A percentile compares a stretch with the other conserved stretches of the same genome.
phyloP scores from a whole-genome alignment of 352 stramenopile species.

The Labyrinthula sp. region DNA sequence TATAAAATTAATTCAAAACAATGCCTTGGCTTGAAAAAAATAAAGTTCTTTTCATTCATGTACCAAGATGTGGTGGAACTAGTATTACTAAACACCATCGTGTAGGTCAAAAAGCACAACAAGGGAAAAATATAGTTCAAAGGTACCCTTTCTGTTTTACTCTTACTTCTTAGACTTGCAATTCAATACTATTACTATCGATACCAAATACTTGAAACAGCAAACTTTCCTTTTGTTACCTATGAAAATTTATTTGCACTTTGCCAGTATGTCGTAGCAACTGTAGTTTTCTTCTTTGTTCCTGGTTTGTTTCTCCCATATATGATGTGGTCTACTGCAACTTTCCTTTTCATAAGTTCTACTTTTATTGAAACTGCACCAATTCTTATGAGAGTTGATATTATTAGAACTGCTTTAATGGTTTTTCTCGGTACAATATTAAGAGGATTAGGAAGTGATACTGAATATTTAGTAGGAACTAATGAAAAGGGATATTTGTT shows the following conservation, averaged over 20 bases:
- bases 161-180: too few species aligned
- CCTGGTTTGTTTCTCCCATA: constrained; percentile 12
- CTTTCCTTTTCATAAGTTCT: constrained; percentile 31
- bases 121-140: constrained; percentile 17
- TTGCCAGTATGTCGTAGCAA: constrained; percentile 21
- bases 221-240: constrained; percentile 39
- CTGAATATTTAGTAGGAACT: constrained; percentile 36
- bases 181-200: constrained; percentile 38
- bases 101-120: constrained; percentile 32
- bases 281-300: constrained; percentile 27
- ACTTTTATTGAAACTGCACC: constrained; percentile 37
- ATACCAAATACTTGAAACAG: constrained; percentile 35
- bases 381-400: constrained; percentile 33
- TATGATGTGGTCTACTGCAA: constrained; percentile 23
- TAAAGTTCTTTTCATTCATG: constrained; percentile 39
- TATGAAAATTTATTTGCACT: constrained; percentile 32
- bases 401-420: constrained; percentile 33
- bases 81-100: constrained; percentile 37
- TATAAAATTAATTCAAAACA: too few species aligned
- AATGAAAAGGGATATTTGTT: constrained; percentile 40
- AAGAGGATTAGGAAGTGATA: constrained; percentile 32
- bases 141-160: too few species aligned
- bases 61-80: constrained; percentile 38
- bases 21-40: constrained; percentile 38
- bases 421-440: constrained; percentile 35